Percentiles rank a stretch among this genome's conserved stretches.
Evolutionary conservation across 371 early-diverging fungal genomes (phyloP).

Genomic region (Lichtheimia ramosa): DNA sequence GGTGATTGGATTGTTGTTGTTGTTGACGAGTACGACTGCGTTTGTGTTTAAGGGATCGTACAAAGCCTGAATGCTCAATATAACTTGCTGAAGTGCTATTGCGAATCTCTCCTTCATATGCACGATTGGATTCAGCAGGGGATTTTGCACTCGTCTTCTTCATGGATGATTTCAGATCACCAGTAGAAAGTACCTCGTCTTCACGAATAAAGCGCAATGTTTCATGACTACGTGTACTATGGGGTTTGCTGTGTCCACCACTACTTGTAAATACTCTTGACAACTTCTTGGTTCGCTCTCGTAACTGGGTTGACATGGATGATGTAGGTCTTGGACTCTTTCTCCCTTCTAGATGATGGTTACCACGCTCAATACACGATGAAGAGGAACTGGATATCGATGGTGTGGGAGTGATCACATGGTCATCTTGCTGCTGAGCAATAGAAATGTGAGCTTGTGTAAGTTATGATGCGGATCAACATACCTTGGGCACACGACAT

Average conservation of each 20-base stretch:
- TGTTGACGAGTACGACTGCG: conserved; percentile 11
- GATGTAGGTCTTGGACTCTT: conserved; percentile 23
- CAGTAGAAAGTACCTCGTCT: conserved; percentile 8
- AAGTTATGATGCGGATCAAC: too few relatives aligned
- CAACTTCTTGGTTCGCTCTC: conserved; percentile 32
- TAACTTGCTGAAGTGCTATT: conserved; percentile 10
- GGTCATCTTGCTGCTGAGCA: too few relatives aligned
- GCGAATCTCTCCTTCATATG: conserved; percentile 5
- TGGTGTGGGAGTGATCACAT: background rate
- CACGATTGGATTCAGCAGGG: background rate
- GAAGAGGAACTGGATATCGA: conserved; percentile 6
- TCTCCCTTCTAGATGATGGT: background rate
- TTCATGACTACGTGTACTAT: conserved; percentile 22
- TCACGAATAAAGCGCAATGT: conserved; percentile 15
- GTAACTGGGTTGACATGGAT: conserved; percentile 38
- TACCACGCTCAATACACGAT: background rate
- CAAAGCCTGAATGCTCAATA: conserved; percentile 1
- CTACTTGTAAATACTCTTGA: conserved; percentile 21
- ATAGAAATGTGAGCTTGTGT: too few relatives aligned
- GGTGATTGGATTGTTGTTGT: background rate
- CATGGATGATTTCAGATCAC: background rate
- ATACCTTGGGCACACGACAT: background rate
- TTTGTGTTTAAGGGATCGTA: conserved; percentile 3
- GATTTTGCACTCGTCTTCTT: background rate
- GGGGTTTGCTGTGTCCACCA: conserved; percentile 9